phyloP scores from a whole-genome alignment of 257 asterid species.

The Striga asiatica region DNA sequence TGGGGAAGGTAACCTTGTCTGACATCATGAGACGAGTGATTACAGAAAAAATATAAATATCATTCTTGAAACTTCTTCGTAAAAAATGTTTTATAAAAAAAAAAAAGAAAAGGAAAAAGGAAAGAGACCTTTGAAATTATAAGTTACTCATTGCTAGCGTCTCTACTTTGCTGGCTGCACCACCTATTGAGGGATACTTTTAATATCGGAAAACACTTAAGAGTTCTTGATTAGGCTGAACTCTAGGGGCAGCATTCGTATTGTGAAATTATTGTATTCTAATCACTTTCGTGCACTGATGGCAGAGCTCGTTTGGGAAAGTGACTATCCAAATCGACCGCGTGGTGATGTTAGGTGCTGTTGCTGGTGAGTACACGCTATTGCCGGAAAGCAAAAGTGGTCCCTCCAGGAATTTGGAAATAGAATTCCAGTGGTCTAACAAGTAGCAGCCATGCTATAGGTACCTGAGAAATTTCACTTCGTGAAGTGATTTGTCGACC shows the following conservation, averaged over 20 bases:
- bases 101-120: too few species aligned
- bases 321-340: constrained; percentile 97
- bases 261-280: not conserved
- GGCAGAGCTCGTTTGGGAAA: constrained; percentile 92
- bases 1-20: constrained; percentile 67
- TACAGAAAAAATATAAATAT: not conserved
- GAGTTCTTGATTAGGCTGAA: too few species aligned
- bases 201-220: too few species aligned
- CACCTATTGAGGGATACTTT: too few species aligned
- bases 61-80: not conserved
- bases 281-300: not conserved
- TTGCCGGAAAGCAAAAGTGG: constrained; percentile 80
- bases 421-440: constrained; percentile 76
- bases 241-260: too few species aligned
- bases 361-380: constrained; percentile 80
- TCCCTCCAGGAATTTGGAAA: constrained; percentile 71
- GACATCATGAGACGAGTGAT: not conserved
- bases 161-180: too few species aligned
- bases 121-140: too few species aligned
- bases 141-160: too few species aligned
- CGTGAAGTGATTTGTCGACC: not conserved
- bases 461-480: not conserved
- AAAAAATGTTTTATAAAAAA: too few species aligned
- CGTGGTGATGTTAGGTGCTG: constrained; percentile 96
- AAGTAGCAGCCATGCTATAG: constrained; percentile 16